Base-by-base conservation (phyloP, 805 yeast species). In the Candida nonsorbophila region DNA sequence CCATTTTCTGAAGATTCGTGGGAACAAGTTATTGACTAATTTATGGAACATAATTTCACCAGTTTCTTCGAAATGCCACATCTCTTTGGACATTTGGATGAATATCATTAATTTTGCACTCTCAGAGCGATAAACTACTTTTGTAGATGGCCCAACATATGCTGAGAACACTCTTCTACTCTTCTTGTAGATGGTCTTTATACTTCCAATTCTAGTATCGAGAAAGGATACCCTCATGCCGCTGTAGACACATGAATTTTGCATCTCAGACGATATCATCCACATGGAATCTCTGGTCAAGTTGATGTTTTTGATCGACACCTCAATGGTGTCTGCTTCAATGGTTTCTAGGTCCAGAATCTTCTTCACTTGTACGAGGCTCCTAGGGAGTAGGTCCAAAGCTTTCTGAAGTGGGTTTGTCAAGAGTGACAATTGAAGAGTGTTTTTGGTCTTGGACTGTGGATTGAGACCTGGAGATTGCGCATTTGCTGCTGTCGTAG, bases 31-130 rank as follows among this genome's bases (percentile, higher is more conserved):
- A 51, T 90, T 88, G 25, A 92, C 86, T 43, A 92, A 74, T 54
- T 87, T 85, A 52, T 88, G 90, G 52, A 90, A 90, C 74, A 86
- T 74, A 30, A 88, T 83, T 48, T 90, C 97, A 2, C 98, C 98
- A 41, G 83, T 83, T 47, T 88, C 96, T 55, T 92, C 97, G 54
- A 92, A 92, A 52, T 87, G 86, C 94, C 97, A 92, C 97, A 92
- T 92, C 47, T 92, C 99, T 22, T 82, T 72, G 1, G 97, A 84
- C 37, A 88, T 76, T 50, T 92, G 98, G 28, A 92, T 77, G 38
- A 92, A 65, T 28, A 88, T 83, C 10, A 85, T 73, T 33, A 90
- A 61, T 33, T 83, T 74, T 2, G 97, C 94, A 22, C 95, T 80
- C 45, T 90, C 97, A 1, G 97, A 86, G 26, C 99, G 69, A 51